phyloP scores from a whole-genome alignment of 2,329 filamentous ascomycete species.

The Trichoderma koningii region DNA sequence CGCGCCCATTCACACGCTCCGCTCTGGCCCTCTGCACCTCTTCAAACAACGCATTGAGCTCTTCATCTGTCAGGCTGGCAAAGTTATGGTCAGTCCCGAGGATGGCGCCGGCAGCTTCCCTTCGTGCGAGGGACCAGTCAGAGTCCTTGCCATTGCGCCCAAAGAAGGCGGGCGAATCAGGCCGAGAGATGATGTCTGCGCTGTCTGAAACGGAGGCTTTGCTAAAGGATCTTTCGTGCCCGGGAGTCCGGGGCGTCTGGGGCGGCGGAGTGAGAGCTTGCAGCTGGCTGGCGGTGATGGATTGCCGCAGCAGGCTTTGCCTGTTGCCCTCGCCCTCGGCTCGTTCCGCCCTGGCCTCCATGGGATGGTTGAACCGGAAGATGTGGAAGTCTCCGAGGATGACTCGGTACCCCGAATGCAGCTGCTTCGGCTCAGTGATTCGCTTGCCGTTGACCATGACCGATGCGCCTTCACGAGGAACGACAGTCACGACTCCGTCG shows the following conservation, averaged over 20 bases:
- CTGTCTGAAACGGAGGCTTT: conserved; percentile 80
- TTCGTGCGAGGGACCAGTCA: conserved; percentile 91
- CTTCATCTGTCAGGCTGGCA: conserved; percentile 85
- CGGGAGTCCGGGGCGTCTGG: conserved; percentile 59
- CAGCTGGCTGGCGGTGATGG: conserved; percentile 64
- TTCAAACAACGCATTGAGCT: conserved; percentile 89
- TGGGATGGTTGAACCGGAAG: conserved; percentile 95
- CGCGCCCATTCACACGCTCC: conserved; percentile 66
- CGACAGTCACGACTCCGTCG: conserved; percentile 88
- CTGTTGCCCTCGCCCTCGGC: conserved; percentile 63
- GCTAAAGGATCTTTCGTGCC: conserved; percentile 79
- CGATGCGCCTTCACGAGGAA: conserved; percentile 86
- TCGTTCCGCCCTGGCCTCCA: conserved; percentile 90
- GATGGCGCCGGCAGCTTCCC: conserved; percentile 90
- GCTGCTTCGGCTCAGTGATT: conserved; percentile 78
- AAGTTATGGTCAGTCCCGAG: conserved; percentile 91
- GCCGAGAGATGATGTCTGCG: conserved; percentile 65
- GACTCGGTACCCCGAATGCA: conserved; percentile 90
- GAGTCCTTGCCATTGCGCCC: conserved; percentile 71
- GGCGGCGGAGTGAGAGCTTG: conserved; percentile 55
- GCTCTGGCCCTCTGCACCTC: conserved; percentile 89
- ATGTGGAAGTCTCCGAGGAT: conserved; percentile 99
- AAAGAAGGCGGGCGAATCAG: conserved; percentile 75
- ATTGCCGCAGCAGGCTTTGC: conserved; percentile 83
- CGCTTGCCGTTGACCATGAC: conserved; percentile 98